These are phyloP conservation scores for Platanus orientalis DNA, from an alignment of 164 flowering plant genomes.

Conservation along the genomic window DNA sequence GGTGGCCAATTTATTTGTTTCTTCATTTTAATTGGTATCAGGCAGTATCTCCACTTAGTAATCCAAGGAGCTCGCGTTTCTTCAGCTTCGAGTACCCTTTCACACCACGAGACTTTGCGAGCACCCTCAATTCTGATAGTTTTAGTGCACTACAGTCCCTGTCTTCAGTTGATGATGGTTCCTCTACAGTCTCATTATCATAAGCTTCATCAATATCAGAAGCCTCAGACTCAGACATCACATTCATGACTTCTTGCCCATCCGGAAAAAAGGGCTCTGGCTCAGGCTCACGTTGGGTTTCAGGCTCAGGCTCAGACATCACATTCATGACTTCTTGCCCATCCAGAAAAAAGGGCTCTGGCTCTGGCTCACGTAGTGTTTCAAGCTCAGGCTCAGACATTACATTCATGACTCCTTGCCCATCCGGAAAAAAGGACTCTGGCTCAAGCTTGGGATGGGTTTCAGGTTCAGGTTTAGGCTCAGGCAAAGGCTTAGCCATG, in stretches of 20 bases:
- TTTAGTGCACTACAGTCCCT: conserved; percentile 55
- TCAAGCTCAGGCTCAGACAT: conserved; percentile 32
- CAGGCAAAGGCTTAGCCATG: conserved; percentile 16
- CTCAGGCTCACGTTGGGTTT: too few species aligned
- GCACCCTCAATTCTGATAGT: conserved; percentile 57
- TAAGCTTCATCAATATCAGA: conserved; percentile 33
- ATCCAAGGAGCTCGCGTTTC: conserved; percentile 62
- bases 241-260: conserved; percentile 23
- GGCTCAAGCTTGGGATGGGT: conserved; percentile 16
- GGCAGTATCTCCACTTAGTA: conserved; percentile 36
- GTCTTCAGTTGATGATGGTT: conserved; percentile 14
- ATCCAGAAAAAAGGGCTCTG: conserved; percentile 15
- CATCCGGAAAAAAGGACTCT: conserved; percentile 23
- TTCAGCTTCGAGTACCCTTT: conserved; percentile 87
- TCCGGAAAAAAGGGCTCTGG: conserved; percentile 17
- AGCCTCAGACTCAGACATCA: conserved; percentile 30
- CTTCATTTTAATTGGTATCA: too few species aligned
- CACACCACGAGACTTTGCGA: conserved; percentile 84
- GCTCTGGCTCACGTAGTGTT: too few species aligned
- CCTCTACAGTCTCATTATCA: conserved; percentile 26
- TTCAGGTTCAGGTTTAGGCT: conserved; percentile 19
- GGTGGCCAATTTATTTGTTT: too few species aligned
- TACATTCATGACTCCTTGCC: conserved; percentile 21
- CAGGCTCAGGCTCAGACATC: conserved; percentile 31
- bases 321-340: conserved; percentile 23